These are phyloP conservation scores for Eimeria maxima DNA, from an alignment of 169 alveolate genomes.

Conservation along the genomic window DNA sequence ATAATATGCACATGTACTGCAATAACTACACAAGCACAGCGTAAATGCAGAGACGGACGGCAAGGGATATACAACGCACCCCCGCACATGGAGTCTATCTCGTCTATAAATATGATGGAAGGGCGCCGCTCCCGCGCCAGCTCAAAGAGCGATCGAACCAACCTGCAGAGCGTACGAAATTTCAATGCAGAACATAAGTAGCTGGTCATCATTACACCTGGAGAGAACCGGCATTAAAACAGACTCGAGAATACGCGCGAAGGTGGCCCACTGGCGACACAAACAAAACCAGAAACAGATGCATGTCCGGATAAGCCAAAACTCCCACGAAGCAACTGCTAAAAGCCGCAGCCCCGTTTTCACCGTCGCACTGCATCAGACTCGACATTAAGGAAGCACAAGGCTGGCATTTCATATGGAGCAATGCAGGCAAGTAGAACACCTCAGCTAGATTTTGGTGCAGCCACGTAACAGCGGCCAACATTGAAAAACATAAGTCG, in stretches of 20 bases:
- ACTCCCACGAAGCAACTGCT: background rate
- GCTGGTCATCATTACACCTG: background rate
- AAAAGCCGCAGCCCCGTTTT: background rate
- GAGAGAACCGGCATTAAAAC: background rate
- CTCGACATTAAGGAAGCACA: background rate
- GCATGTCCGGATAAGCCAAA: background rate
- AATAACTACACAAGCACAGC: background rate
- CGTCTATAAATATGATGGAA: conserved; percentile 99
- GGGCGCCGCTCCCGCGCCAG: conserved; percentile 98
- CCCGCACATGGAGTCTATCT: conserved; percentile 98
- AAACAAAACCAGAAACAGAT: background rate
- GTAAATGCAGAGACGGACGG: background rate
- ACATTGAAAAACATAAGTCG: background rate
- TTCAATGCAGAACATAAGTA: background rate
- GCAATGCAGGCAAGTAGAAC: background rate
- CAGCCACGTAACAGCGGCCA: background rate
- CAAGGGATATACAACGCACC: conserved; percentile 81
- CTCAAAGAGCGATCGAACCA: conserved; percentile 94
- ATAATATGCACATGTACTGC: background rate
- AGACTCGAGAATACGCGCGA: background rate
- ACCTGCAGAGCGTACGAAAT: conserved; percentile 39
- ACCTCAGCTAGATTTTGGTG: background rate
- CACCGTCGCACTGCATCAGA: background rate
- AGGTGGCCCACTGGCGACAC: background rate
- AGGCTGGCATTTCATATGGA: background rate